Conservation (phyloP, 1,284 basidiomycete species). For the Fomitopsis schrenkii region DNA sequence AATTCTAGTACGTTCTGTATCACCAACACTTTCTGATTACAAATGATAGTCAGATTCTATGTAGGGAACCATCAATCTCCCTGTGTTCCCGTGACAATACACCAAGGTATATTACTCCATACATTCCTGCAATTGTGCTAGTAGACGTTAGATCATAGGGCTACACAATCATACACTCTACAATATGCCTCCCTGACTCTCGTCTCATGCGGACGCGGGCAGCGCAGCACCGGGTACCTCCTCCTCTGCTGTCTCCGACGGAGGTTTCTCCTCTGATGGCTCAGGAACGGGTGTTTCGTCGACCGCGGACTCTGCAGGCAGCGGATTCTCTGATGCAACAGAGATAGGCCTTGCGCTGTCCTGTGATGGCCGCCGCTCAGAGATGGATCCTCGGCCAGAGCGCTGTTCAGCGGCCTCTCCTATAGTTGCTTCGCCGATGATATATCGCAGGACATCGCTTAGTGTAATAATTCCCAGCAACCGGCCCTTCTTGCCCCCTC, state of each 20-base stretch:
- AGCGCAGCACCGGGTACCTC: neutral
- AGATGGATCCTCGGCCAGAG: neutral
- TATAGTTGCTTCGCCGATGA: constrained; percentile 66
- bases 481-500: constrained; percentile 77
- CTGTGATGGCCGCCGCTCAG: neutral
- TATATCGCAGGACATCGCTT: constrained; percentile 85
- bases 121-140: constrained; percentile 12
- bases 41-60: no score
- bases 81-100: neutral
- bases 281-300: constrained; percentile 1
- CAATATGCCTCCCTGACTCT: neutral
- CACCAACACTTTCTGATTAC: no score
- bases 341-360: neutral
- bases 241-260: neutral
- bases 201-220: neutral
- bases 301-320: neutral
- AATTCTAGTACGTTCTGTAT: no score
- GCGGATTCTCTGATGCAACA: neutral
- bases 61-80: neutral
- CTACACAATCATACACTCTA: constrained; percentile 17
- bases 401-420: constrained; percentile 28
- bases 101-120: constrained; percentile 11
- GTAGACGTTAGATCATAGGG: constrained; percentile 12
- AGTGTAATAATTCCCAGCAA: constrained; percentile 88
- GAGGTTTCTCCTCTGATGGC: no score